Evolutionary conservation across 352 stramenopile species (phyloP), one percentile per base, ranked within the genome.

Genomic region (Blastocystis sp.): DNA sequence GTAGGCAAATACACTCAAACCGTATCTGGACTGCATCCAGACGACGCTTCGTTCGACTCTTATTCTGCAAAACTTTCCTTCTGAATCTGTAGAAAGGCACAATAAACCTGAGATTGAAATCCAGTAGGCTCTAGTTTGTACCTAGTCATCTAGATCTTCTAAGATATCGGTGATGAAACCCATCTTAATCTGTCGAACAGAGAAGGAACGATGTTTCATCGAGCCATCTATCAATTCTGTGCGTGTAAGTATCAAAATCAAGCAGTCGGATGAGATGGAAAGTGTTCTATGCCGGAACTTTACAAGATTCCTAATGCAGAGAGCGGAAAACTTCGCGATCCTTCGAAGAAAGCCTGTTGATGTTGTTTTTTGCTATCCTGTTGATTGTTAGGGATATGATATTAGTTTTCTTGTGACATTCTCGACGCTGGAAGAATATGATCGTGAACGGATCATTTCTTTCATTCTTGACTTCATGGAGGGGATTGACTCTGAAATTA

Each of bases 391-490:
- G 89, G 94, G 93, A 88, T 98, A 97, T 90, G 92, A 96, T 89
- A 97, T 98, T 89, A 97, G 93, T 88, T 97, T 98, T 87, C 90
- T 98, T 27, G 92, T 98, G 59, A 95, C 94, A 35, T 93, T 97
- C 88, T 92, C 92, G 88, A 93, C 97, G 88, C 89, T 97, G 56
- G 95, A 97, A 89, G 94, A 93, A 85, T 92, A 97, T 90, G 97
- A 95, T 92, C 97, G 97, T 89, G 93, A 97, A 90, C 97, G 97
- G 90, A 90, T 98, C 61, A 94, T 98, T 71, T 93, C 97, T 90
- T 98, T 98, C 88, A 94, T 98, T 89, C 97, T 98, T 88, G 92
- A 95, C 88, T 98, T 98, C 90, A 97, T 98, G 94, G 94, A 97
- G 89, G 95, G 97, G 81, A 97, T 98, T 85, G 94, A 98, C 91